Percentiles rank a stretch among this genome's conserved stretches.
These are phyloP conservation scores for Agroathelia rolfsii DNA, from an alignment of 1,284 basidiomycete species.

Conservation along the genomic window DNA sequence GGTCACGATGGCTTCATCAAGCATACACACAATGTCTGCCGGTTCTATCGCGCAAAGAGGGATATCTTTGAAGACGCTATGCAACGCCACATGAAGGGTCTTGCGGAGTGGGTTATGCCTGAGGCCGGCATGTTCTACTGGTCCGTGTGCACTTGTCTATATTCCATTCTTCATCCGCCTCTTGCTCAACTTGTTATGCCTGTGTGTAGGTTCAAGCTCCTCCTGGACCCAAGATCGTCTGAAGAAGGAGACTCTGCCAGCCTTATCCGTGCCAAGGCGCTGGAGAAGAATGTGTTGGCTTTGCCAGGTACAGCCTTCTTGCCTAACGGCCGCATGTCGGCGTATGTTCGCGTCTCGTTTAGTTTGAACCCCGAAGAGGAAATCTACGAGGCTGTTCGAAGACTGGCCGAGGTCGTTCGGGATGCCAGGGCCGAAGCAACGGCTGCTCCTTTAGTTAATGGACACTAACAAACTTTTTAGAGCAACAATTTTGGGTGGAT, in stretches of 20 bases:
- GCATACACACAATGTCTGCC: slow-evolving; percentile 65
- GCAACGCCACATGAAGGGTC: slow-evolving; percentile 59
- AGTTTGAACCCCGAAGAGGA: slow-evolving; percentile 62
- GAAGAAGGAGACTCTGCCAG: slow-evolving; percentile 61
- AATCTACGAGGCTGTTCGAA: slow-evolving; percentile 65
- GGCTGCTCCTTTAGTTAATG: not conserved
- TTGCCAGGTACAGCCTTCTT: slow-evolving; percentile 78
- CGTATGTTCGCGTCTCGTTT: slow-evolving; percentile 76
- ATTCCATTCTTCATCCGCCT: slow-evolving; percentile 10
- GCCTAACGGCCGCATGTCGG: slow-evolving; percentile 55
- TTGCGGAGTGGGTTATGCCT: slow-evolving; percentile 79
- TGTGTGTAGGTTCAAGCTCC: slow-evolving; percentile 55
- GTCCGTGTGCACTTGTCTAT: slow-evolving; percentile 37
- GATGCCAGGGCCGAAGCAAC: slow-evolving; percentile 25
- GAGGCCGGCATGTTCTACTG: slow-evolving; percentile 91
- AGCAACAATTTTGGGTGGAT: too few relatives aligned
- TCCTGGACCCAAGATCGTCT: slow-evolving; percentile 24
- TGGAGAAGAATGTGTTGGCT: slow-evolving; percentile 77
- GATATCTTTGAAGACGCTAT: slow-evolving; percentile 76
- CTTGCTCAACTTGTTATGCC: slow-evolving; percentile 5
- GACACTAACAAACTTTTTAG: not conserved
- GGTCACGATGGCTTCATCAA: slow-evolving; percentile 68
- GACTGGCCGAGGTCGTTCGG: slow-evolving; percentile 57
- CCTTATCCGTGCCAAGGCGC: slow-evolving; percentile 73
- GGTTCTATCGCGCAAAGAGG: slow-evolving; percentile 73